phyloP scores from a whole-genome alignment of 2,329 filamentous ascomycete species.

The Chrysoporthe deuterocubensis region DNA sequence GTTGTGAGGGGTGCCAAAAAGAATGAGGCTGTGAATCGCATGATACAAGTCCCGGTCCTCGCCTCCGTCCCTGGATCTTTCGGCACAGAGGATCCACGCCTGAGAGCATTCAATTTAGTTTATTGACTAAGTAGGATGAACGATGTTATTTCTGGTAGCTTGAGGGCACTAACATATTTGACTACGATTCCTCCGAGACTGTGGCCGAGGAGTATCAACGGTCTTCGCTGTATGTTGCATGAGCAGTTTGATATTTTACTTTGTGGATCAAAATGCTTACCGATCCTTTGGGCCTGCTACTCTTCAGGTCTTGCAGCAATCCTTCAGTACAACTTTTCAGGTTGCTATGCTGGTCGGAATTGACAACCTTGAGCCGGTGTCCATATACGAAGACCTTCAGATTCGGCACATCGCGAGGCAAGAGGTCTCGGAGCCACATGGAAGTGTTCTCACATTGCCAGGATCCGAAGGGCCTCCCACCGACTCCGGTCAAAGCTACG shows the following conservation, averaged over 20 bases:
- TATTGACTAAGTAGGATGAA: neutral
- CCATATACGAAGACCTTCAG: neutral
- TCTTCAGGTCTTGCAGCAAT: neutral
- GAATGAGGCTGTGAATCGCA: neutral
- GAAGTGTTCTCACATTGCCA: neutral
- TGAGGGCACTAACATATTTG: neutral
- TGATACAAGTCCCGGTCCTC: neutral
- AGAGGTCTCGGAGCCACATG: neutral
- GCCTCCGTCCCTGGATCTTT: neutral
- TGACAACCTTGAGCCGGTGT: neutral
- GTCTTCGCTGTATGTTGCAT: neutral
- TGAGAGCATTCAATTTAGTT: neutral
- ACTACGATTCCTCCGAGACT: neutral
- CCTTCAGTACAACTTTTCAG: neutral
- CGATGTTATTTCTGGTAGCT: neutral
- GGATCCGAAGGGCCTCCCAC: neutral
- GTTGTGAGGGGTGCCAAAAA: neutral
- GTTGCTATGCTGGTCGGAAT: neutral
- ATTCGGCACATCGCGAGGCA: neutral
- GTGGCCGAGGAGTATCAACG: neutral
- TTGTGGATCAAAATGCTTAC: neutral
- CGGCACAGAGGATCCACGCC: neutral
- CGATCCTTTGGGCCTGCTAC: neutral
- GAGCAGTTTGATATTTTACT: neutral
- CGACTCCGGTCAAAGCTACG: neutral